Conservation (phyloP, 768 basidiomycete genomes). For the Nidularia sp. region DNA sequence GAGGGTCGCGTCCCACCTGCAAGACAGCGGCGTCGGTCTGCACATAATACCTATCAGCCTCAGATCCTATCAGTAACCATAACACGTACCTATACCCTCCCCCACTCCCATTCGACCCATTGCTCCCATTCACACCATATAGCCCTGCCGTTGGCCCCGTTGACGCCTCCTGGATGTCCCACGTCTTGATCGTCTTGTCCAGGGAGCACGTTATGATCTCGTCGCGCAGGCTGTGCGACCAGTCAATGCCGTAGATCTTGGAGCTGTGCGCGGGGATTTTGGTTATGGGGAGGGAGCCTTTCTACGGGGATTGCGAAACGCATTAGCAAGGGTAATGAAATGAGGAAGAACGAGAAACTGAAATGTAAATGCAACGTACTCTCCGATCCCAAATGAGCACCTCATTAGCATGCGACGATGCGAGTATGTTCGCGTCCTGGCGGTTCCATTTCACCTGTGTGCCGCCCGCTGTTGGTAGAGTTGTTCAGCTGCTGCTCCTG, state of each 20-base stretch:
- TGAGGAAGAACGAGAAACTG: not conserved
- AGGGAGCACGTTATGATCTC: constrained; percentile 93
- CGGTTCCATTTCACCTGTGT: constrained; percentile 99
- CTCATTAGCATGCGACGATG: constrained; percentile 83
- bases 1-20: too few relatives aligned
- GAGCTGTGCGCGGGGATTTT: constrained; percentile 79
- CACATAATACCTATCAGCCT: too few relatives aligned
- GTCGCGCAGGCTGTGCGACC: constrained; percentile 71
- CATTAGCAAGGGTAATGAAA: not conserved
- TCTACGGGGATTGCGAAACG: constrained; percentile 39
- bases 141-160: too few relatives aligned
- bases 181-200: constrained; percentile 89
- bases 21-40: too few relatives aligned
- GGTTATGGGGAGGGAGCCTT: constrained; percentile 80
- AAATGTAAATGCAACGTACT: constrained; percentile 36
- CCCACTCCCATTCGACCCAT: not conserved
- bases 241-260: constrained; percentile 97
- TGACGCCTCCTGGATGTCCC: constrained; percentile 48
- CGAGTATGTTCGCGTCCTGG: constrained; percentile 79
- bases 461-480: constrained; percentile 55
- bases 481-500: not conserved
- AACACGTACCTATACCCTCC: too few relatives aligned
- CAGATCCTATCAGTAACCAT: too few relatives aligned
- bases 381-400: constrained; percentile 94
- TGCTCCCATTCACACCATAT: too few relatives aligned